Evolutionary conservation across 2,329 filamentous ascomycete species (phyloP), one percentile per base, ranked within the genome.

Genomic region (Fusarium sp.): DNA sequence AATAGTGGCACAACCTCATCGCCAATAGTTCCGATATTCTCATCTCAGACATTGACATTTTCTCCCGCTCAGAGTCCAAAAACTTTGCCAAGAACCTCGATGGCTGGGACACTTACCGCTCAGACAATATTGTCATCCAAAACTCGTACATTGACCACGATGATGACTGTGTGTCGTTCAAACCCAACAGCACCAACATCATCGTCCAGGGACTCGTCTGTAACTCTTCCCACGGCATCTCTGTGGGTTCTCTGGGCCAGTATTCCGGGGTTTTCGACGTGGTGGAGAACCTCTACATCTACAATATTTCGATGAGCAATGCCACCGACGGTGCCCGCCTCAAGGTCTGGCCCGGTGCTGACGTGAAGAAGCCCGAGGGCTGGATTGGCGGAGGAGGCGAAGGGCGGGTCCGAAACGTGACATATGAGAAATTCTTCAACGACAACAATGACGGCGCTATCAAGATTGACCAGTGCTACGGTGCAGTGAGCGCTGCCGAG

Each of bases 161-260:
- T n/a, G 66, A 69, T 44, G 87, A 93, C 75, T 93, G 91, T 65
- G 89, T 93, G 15, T 90, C 89, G 1, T 92, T 93, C 85, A 93
- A 93, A 79, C 90, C 90, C 18, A 93, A 92, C 78, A 89, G 86
- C 70, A 92, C 89, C 44, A 85, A 91, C 69, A 87, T 92, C 15
- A 77, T 92, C 3, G 87, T 92, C 7, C 89, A 92, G 76, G 89
- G 89, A 60, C 80, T 93, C 7, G 80, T 82, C 60, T 93, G 91
- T 79, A 90, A 90, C 73, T 89, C 89, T 39, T 91, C 88, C 3
- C 91, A 93, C 75, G 91, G 91, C 34, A 92, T 93, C 71, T 89
- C 87, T 12, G 90, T 92, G n/a, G 91, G 91, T 12, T 91, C 89
- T 1, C 82, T 93, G 0, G 91, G 91, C 31, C 90, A 93, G 76